phyloP scores from a whole-genome alignment of 1,139 yeast genomes.

The Yamadazyma atlantica region DNA sequence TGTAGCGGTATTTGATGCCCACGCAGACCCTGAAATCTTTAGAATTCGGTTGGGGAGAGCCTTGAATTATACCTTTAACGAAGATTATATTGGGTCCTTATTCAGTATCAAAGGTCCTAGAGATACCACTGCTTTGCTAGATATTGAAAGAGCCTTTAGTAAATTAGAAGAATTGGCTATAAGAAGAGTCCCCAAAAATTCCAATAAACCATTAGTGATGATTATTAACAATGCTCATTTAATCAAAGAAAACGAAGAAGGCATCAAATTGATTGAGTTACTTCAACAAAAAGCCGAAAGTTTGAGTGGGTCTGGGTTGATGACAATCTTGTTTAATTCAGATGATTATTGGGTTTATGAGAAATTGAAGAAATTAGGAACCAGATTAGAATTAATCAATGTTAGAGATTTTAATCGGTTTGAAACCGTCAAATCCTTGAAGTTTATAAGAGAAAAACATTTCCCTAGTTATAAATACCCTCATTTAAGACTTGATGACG shows the following conservation, averaged over 20 bases:
- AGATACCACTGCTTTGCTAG: conserved; percentile 79
- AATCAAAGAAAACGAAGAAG: conserved; percentile 72
- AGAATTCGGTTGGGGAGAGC: conserved; percentile 77
- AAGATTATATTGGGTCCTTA: conserved; percentile 79
- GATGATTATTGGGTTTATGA: conserved; percentile 91
- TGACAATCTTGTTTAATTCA: conserved; percentile 73
- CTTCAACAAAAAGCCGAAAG: conserved; percentile 83
- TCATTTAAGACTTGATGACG: conserved; percentile 33
- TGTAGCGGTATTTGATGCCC: conserved; percentile 78
- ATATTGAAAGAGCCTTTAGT: conserved; percentile 79
- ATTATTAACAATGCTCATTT: conserved; percentile 76
- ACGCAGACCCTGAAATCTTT: conserved; percentile 83
- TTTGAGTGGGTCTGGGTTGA: conserved; percentile 72
- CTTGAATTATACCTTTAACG: conserved; percentile 68
- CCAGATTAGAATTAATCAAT: conserved; percentile 71
- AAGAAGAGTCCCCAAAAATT: conserved; percentile 32
- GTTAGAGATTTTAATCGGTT: conserved; percentile 62
- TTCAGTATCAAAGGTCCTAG: conserved; percentile 85
- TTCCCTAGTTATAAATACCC: conserved; percentile 36
- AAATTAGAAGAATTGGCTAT: conserved; percentile 75
- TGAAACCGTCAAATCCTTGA: conserved; percentile 59
- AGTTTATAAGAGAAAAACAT: conserved; percentile 49
- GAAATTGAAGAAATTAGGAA: conserved; percentile 68
- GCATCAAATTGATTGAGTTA: conserved; percentile 68
- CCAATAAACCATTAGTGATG: conserved; percentile 59